Evolutionary conservation across 1,284 basidiomycete genomes (phyloP), one percentile per base, ranked within the genome.

Genomic region (Malassezia slooffiae): DNA sequence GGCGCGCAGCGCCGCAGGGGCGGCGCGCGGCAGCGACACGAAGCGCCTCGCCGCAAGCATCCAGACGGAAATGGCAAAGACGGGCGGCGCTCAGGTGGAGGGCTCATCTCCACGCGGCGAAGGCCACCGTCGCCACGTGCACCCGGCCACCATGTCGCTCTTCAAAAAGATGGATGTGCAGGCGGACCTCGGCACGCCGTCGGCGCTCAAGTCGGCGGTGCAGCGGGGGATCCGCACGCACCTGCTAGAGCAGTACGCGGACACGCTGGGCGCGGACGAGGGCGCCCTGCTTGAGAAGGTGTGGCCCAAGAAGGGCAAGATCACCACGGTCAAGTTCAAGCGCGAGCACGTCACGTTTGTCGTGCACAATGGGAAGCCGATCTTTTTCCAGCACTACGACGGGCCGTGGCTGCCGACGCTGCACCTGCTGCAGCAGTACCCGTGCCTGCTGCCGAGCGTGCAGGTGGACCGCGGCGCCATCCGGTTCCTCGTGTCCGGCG

Each of bases 381-480:
- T 97, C 47, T 86, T 95, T 73, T 91, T 95, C 75, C 90, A 99
- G 71, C 89, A 95, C 71, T 90, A 86, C 68, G 91, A 97, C 71
- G 89, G 87, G 0, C 87, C 87, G 0, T 80, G 86, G 63, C 82
- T 82, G 64, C 91, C 93, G 3, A 88, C 86, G 1, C 74, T 97
- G 51, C 79, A 82, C 52, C 71, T 96, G 5, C 73, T 96, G 48
- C 93, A 97, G 72, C 82, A 84, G 74, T 96, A 95, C 74, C 91
- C 91, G 2, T 80, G 77, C 57, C 76, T 97, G 54, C 77, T 97
- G 30, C 88, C 91, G 6, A 80, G 77, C 58, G 86, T 95, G 31
- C 80, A 82, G 57, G 78, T 97, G 38, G 93, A 99, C 75, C 81
- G 90, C 40, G 93, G 93, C 41, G 93, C 93, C 32, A 97, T 99